Evolutionary conservation across 352 stramenopile genomes (phyloP).

Genomic region (Pythium sp.): DNA sequence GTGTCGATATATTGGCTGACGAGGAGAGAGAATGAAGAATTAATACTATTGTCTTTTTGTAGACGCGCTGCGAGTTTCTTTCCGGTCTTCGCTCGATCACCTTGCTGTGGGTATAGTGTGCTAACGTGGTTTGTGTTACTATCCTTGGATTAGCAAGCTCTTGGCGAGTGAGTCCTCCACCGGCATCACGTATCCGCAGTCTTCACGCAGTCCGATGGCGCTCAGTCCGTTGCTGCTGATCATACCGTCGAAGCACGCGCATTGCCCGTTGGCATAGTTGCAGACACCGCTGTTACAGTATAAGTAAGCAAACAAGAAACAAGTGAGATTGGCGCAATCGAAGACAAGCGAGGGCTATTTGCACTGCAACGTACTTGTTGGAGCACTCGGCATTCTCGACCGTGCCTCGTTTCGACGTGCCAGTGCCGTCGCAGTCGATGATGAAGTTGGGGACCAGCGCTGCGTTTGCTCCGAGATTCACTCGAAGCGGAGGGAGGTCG

Average conservation of each 20-base stretch:
- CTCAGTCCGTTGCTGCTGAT: constrained; percentile 54
- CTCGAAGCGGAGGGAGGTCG: constrained; percentile 48
- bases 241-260: constrained; percentile 72
- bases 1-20: constrained; percentile 8
- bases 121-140: neutral
- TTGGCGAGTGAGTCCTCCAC: constrained; percentile 37
- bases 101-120: neutral
- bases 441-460: constrained; percentile 42
- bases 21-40: constrained; percentile 3
- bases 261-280: constrained; percentile 47
- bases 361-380: constrained; percentile 48
- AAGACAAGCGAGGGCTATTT: neutral
- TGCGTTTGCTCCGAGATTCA: constrained; percentile 26
- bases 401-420: constrained; percentile 48
- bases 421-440: constrained; percentile 56
- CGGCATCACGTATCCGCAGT: constrained; percentile 59
- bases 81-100: neutral
- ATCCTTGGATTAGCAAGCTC: constrained; percentile 23
- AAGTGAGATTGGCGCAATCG: neutral
- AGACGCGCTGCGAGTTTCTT: neutral
- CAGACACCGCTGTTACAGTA: constrained; percentile 42
- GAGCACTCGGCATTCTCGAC: constrained; percentile 72
- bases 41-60: constrained; percentile 14
- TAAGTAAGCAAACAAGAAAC: neutral
- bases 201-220: constrained; percentile 44